A percentile compares a stretch with the other conserved stretches of the same genome.
Conservation (phyloP, 768 basidiomycete species). For the Sporobolomyces roseus region DNA sequence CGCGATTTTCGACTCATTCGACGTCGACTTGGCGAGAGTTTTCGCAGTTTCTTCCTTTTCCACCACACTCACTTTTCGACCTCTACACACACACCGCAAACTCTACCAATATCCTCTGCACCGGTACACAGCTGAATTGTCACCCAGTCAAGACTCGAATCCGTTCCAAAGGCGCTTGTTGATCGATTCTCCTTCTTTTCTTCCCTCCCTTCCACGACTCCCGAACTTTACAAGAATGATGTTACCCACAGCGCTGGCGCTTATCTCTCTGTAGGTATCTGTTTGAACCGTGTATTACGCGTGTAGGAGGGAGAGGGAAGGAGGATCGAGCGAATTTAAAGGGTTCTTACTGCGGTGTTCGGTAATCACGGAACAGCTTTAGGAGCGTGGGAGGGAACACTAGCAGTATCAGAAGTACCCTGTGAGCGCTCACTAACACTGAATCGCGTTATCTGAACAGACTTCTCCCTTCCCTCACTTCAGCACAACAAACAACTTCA, state of each 20-base stretch:
- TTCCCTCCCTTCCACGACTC: background rate
- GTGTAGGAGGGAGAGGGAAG: background rate
- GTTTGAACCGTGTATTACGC: background rate
- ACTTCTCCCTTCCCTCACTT: background rate
- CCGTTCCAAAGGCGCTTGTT: background rate
- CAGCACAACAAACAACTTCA: background rate
- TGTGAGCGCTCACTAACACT: background rate
- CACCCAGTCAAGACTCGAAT: conserved; percentile 5
- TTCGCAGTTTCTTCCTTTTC: no score
- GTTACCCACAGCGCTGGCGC: conserved; percentile 3
- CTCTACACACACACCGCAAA: no score
- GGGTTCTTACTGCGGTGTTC: no score
- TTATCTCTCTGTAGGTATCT: conserved; percentile 2
- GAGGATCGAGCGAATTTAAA: background rate
- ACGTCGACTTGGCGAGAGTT: no score
- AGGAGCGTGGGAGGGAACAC: background rate
- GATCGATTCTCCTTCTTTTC: background rate
- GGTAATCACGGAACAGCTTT: no score
- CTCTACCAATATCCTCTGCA: no score
- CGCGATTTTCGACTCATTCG: no score
- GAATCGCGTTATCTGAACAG: background rate
- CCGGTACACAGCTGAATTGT: no score
- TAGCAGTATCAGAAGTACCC: background rate
- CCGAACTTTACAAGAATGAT: background rate
- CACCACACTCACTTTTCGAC: no score